Evolutionary conservation across 306 rosid genomes (phyloP).

Genomic region (Vigna nakashimae): DNA sequence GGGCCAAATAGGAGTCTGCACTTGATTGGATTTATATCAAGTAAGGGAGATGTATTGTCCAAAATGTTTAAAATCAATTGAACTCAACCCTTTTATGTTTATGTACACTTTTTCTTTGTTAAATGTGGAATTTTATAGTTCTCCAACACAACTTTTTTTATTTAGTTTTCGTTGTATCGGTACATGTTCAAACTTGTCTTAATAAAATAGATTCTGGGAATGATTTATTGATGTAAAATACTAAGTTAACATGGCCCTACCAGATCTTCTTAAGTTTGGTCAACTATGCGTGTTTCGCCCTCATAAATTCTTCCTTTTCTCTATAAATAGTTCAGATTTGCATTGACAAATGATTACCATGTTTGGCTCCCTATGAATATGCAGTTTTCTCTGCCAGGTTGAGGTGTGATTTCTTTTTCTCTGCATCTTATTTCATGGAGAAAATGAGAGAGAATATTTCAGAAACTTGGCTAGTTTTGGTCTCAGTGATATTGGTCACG

Average conservation of each 20-base stretch:
- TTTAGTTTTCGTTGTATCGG: conserved; percentile 28
- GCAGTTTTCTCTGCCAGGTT: conserved; percentile 44
- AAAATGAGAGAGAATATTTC: conserved; percentile 59
- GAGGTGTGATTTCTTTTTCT: conserved; percentile 35
- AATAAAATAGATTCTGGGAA: conserved; percentile 44
- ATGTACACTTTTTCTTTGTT: background rate
- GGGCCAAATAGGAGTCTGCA: background rate
- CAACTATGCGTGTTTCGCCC: conserved; percentile 54
- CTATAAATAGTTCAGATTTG: conserved; percentile 32
- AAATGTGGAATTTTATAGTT: background rate
- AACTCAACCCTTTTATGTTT: background rate
- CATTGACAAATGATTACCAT: conserved; percentile 42
- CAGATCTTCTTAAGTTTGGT: conserved; percentile 49
- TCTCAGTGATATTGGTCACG: conserved; percentile 45
- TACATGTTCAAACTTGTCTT: conserved; percentile 22
- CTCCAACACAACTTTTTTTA: conserved; percentile 12
- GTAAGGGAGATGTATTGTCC: background rate
- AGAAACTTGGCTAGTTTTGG: conserved; percentile 50
- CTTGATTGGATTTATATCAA: background rate
- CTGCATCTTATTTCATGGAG: conserved; percentile 42
- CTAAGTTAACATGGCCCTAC: conserved; percentile 49
- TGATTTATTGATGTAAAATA: conserved; percentile 49
- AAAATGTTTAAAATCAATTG: background rate
- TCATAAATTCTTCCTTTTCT: conserved; percentile 36
- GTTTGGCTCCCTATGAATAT: conserved; percentile 33